Percentiles rank a stretch among this genome's conserved stretches.
phyloP scores from a whole-genome alignment of 139 green algal species.

The Nannochloris sp. region DNA sequence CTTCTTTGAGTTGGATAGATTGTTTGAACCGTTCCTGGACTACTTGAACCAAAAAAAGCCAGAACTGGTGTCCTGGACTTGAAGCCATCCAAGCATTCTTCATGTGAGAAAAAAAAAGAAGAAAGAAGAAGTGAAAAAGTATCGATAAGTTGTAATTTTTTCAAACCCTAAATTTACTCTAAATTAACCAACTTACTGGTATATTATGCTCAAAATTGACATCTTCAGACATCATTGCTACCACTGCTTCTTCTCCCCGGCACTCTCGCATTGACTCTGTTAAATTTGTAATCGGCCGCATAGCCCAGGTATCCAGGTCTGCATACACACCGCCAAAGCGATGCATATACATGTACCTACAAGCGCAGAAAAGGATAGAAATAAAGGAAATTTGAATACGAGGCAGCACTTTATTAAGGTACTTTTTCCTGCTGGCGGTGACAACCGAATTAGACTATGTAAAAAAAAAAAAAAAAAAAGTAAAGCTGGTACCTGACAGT shows the following conservation, averaged over 20 bases:
- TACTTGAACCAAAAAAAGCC: constrained; percentile 1
- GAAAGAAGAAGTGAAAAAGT: neutral
- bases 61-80: constrained; percentile 16
- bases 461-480: neutral
- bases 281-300: constrained; percentile 14
- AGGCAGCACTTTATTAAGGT: too few relatives aligned
- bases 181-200: constrained; percentile 1
- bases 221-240: constrained; percentile 22
- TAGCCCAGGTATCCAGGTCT: constrained; percentile 25
- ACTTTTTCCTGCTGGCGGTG: neutral
- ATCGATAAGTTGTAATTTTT: neutral
- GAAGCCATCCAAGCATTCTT: constrained; percentile 33
- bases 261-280: neutral
- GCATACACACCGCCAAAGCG: constrained; percentile 24
- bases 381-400: too few relatives aligned
- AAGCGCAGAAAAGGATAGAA: constrained; percentile 7
- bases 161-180: constrained; percentile 1
- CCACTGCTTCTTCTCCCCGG: neutral
- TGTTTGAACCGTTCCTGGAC: neutral
- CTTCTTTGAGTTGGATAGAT: neutral
- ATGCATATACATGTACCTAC: constrained; percentile 18
- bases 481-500: neutral
- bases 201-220: constrained; percentile 21
- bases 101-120: neutral
- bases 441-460: neutral